A percentile compares a stretch with the other conserved stretches of the same genome.
Evolutionary conservation across 768 basidiomycete species (phyloP).

Genomic region (Symmetrospora coprosmae): DNA sequence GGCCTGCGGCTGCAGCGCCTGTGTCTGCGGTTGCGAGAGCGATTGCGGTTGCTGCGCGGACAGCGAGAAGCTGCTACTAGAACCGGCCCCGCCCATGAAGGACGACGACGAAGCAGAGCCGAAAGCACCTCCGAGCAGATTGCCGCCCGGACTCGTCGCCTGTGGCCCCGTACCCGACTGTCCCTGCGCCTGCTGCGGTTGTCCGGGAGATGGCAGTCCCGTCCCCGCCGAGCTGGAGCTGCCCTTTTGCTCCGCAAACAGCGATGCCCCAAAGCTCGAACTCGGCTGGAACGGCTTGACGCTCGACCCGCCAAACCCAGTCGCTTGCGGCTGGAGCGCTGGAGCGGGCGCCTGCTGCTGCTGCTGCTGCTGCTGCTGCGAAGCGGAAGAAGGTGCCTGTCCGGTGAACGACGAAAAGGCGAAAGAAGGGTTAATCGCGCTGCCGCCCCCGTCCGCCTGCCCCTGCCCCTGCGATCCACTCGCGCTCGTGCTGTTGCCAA

Average conservation of each 20-base stretch:
- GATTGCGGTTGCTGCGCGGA: neutral
- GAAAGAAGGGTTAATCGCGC: too few relatives aligned
- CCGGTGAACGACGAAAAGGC: neutral
- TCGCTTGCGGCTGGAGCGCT: slow-evolving; percentile 11
- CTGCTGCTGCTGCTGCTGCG: neutral
- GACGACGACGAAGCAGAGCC: neutral
- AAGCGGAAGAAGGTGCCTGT: neutral
- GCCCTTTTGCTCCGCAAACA: slow-evolving; percentile 21
- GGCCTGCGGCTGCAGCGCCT: neutral
- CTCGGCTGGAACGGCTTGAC: slow-evolving; percentile 32
- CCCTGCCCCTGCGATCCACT: slow-evolving; percentile 16
- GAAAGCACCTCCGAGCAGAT: neutral
- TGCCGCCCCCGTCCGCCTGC: neutral
- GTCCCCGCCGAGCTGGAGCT: neutral
- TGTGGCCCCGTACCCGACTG: neutral
- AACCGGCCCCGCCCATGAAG: neutral
- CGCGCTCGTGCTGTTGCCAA: neutral
- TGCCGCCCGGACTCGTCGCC: neutral
- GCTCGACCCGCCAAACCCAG: slow-evolving; percentile 24
- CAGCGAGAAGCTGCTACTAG: neutral
- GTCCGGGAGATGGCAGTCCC: neutral
- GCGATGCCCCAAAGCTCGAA: slow-evolving; percentile 29
- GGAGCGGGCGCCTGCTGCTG: neutral
- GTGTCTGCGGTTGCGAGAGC: neutral
- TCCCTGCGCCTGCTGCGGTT: neutral